Base-by-base conservation (phyloP, 2,329 filamentous ascomycete species). In the Aspergillus glaucus region DNA sequence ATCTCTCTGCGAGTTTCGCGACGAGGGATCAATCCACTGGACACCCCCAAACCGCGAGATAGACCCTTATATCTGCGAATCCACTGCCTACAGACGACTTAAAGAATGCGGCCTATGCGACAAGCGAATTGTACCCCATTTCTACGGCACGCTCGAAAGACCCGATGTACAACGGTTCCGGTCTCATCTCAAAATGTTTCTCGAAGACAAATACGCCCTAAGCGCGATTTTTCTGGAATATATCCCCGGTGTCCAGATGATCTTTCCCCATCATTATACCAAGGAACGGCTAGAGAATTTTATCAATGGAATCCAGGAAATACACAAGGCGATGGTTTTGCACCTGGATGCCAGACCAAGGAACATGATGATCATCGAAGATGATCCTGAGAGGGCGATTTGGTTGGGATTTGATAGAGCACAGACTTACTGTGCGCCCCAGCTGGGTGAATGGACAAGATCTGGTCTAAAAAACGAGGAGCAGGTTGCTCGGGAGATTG, bases 161-260 rank as follows among this genome's bases (percentile, higher is more conserved):
- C 15, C 1, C 15, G 15, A 15, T 15, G 15, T 15, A 15, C 15
- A 15, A 15, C 15, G 15, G 15, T 15, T 15, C 15, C 15, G 15
- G 15, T 15, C 15, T 15, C 15, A 15, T 15, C 15, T 15, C 15
- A 1, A 15, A 15, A 15, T 15, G 15, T 15, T 15, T 1, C 15
- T 15, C 15, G 15, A 15, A 15, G 15, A 15, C 15, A 15, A 15
- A 15, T 50, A 55, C n/a, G 45, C 9, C 2, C 55, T 52, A 0
- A 58, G 46, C n/a, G 54, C 48, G 3, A 48, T 58, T 2, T 48
- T 58, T n/a, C 37, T 58, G 12, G 50, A 56, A 26, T 54, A 56
- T 26, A 55, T 56, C 6, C 49, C 55, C 1, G 17, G 45, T 5
- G 44, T 56, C 45, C 30, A 51, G 30, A 47, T 48, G 46, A 42